These are phyloP conservation scores for Hanseniaspora sp. DNA, from an alignment of 1,139 yeast genomes.

Conservation along the genomic window DNA sequence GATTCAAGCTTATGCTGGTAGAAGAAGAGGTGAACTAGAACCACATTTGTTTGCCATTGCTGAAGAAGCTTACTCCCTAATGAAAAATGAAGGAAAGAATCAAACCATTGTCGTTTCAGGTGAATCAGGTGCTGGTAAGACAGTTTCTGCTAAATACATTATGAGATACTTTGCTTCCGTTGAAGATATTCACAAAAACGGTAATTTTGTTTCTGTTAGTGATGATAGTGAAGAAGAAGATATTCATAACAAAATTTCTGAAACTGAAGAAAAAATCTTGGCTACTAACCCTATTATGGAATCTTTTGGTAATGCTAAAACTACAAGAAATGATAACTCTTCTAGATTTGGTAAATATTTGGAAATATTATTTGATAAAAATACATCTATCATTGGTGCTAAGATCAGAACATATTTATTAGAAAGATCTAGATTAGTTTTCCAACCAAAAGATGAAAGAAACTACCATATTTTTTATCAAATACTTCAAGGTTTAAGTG, in stretches of 20 bases:
- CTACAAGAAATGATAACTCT: conserved; percentile 93
- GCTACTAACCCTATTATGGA: conserved; percentile 99
- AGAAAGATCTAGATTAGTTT: conserved; percentile 88
- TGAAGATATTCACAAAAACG: conserved; percentile 45
- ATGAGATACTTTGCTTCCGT: conserved; percentile 97
- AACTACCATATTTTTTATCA: conserved; percentile 95
- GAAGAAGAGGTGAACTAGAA: conserved; percentile 83
- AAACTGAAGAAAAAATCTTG: conserved; percentile 84
- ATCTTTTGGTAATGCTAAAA: conserved; percentile 96
- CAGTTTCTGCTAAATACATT: conserved; percentile 91
- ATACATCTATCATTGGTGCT: conserved; percentile 81
- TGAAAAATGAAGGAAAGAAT: conserved; percentile 73
- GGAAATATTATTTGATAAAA: conserved; percentile 71
- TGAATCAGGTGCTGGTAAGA: conserved; percentile 98
- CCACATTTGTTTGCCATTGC: conserved; percentile 98
- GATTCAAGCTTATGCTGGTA: conserved; percentile 88
- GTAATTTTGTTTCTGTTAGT: conserved; percentile 21
- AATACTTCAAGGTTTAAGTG: conserved; percentile 63
- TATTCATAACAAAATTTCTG: conserved; percentile 60
- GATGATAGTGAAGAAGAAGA: conserved; percentile 31
- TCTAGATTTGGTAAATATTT: conserved; percentile 94
- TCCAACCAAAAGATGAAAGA: conserved; percentile 80
- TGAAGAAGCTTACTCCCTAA: conserved; percentile 93
- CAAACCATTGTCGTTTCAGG: conserved; percentile 97
- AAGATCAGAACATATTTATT: conserved; percentile 81